Base-by-base conservation (phyloP, 108 stramenopile species). In the Cylindrotheca closterium region DNA sequence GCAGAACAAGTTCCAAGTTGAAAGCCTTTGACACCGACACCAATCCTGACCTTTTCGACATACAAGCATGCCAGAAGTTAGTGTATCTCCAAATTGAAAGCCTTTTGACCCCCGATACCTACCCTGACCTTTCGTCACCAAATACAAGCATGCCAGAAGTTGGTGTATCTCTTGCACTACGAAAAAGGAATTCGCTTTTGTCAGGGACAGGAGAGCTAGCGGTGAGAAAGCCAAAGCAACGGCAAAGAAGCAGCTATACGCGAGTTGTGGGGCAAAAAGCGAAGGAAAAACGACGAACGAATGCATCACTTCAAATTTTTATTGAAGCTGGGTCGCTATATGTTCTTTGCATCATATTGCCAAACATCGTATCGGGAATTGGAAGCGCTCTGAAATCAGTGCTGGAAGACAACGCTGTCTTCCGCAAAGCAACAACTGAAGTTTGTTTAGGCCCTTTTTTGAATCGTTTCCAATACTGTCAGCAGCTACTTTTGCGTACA, bases 281-380 rank as follows among this genome's bases (percentile, higher is more conserved):
- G 5, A 37, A 22, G 30, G 50, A 59, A 17, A 49, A 60, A 26
- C 59, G 56, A 54, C 47, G 54, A 65, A 24, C n/a, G 51, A 29
- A 28, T 66, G 62, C 64, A 12, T 68, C 75, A 10, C 68, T 58
- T 49, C 51, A 60, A 50, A 52, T 71, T 5, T 63, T 81, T 10
- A 26, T 75, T 27, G 74, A 73, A 65, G 75, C 62, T 1, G 56
- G 63, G 8, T 31, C 58, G 2, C 28, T 83, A 2, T 83, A 83
- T 61, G 60, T 26, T 17, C 28, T 67, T 24, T 83, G 78, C 33
- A 49, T 83, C 28, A 25, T 67, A 17, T 30, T 78, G 2, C 82
- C 82, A 1, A 33, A 26, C 22, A 21, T 83, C 28, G 7, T 73
- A 29, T 26, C 67, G 12, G 25, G 33, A 0, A 47, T 71, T 0